These are phyloP conservation scores for Cladosporium sp. DNA, from an alignment of 2,329 filamentous ascomycete genomes.

Conservation along the genomic window DNA sequence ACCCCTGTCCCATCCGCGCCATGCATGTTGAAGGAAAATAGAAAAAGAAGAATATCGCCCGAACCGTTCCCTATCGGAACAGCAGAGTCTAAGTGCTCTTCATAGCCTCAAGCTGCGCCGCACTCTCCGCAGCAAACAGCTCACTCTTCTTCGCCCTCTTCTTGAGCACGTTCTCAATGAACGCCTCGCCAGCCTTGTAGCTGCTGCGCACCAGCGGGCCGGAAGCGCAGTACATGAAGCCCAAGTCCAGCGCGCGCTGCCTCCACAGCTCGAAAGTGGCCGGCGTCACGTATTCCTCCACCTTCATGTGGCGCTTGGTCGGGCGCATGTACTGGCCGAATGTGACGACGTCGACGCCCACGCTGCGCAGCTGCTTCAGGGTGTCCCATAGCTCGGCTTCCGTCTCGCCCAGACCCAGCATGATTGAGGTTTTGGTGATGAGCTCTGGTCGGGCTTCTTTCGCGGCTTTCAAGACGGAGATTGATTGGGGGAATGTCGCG, in stretches of 20 bases:
- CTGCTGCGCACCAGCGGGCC: constrained; percentile 90
- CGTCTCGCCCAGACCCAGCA: constrained; percentile 91
- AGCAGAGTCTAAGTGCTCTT: background rate
- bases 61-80: too few relatives aligned
- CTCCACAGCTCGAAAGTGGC: constrained; percentile 90
- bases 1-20: background rate
- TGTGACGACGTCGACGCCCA: constrained; percentile 88
- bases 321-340: constrained; percentile 99
- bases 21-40: constrained; percentile 12
- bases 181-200: constrained; percentile 97
- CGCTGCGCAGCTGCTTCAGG: constrained; percentile 73
- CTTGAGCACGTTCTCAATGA: constrained; percentile 96
- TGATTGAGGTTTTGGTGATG: constrained; percentile 98
- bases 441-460: constrained; percentile 73
- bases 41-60: too few relatives aligned
- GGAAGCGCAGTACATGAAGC: constrained; percentile 93
- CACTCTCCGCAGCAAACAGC: constrained; percentile 26
- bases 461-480: constrained; percentile 73
- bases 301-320: constrained; percentile 95
- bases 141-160: constrained; percentile 57
- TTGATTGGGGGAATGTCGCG: constrained; percentile 82
- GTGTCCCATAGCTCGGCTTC: constrained; percentile 81
- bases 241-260: constrained; percentile 84
- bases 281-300: constrained; percentile 91
- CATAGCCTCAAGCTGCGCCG: background rate